Evolutionary conservation across 2,329 filamentous ascomycete genomes (phyloP).

Genomic region (Fusarium sp.): DNA sequence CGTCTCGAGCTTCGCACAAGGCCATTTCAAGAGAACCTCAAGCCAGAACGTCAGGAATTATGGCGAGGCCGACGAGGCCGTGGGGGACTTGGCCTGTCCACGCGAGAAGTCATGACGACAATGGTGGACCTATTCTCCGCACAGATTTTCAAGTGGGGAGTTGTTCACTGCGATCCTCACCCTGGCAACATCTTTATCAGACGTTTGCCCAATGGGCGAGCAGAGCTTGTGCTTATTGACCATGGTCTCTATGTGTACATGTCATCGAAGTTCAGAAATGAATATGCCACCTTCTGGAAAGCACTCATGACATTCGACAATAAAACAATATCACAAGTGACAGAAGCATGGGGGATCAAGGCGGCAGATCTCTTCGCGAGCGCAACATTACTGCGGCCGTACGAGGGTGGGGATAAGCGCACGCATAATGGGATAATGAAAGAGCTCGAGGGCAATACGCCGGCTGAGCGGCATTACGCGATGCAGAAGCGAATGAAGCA

Average conservation of each 20-base stretch:
- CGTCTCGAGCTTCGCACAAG: conserved; percentile 59
- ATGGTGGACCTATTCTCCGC: conserved; percentile 97
- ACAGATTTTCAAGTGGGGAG: conserved; percentile 97
- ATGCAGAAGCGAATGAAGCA: conserved; percentile 89
- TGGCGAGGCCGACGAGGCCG: conserved; percentile 79
- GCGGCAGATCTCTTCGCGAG: conserved; percentile 92
- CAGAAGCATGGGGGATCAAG: conserved; percentile 84
- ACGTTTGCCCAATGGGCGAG: conserved; percentile 79
- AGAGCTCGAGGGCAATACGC: conserved; percentile 66
- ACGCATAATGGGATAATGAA: conserved; percentile 72
- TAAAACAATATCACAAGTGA: conserved; percentile 75
- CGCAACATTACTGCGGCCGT: conserved; percentile 88
- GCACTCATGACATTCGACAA: conserved; percentile 95
- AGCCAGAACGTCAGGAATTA: conserved; percentile 76
- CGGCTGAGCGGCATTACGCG: conserved; percentile 82
- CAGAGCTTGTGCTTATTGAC: conserved; percentile 95
- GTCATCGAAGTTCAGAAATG: conserved; percentile 80
- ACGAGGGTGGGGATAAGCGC: conserved; percentile 81
- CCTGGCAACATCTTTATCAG: conserved; percentile 98
- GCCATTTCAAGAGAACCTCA: conserved; percentile 69
- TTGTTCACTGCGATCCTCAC: conserved; percentile 96
- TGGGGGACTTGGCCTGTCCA: conserved; percentile 83
- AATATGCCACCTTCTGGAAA: conserved; percentile 95
- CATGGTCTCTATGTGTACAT: conserved; percentile 97
- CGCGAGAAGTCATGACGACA: conserved; percentile 92